Evolutionary conservation across 495 filamentous ascomycete genomes (phyloP).

Genomic region (Xylaria curta): DNA sequence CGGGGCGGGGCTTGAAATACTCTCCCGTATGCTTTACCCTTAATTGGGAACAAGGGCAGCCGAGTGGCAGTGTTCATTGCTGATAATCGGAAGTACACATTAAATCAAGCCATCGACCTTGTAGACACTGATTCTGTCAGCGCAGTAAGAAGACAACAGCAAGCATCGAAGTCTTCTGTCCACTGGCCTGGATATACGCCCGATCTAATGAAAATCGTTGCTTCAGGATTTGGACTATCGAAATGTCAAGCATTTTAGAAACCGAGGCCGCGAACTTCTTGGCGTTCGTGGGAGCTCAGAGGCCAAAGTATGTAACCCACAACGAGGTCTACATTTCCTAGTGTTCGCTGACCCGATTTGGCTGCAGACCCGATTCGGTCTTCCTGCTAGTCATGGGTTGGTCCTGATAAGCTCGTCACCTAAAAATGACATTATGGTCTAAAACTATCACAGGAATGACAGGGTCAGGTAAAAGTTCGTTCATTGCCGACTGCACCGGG

Average conservation of each 20-base stretch:
- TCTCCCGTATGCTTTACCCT: background rate
- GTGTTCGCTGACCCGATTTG: background rate
- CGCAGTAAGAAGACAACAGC: no score
- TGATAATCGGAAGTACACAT: no score
- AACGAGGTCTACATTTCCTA: background rate
- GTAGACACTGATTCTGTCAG: no score
- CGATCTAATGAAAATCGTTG: background rate
- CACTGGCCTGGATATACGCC: no score
- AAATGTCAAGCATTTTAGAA: conserved; percentile 5
- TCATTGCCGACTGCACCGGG: conserved; percentile 42
- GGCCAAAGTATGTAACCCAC: background rate
- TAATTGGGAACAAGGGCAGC: background rate
- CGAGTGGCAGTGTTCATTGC: background rate
- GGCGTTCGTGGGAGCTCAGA: conserved; percentile 4
- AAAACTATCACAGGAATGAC: conserved; percentile 50
- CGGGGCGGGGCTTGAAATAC: no score
- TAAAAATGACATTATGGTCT: background rate
- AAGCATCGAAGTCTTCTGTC: no score
- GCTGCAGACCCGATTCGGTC: conserved; percentile 6
- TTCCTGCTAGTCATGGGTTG: conserved; percentile 12
- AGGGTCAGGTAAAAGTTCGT: conserved; percentile 48
- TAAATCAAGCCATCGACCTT: no score
- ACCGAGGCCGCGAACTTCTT: conserved; percentile 2
- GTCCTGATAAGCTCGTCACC: background rate
- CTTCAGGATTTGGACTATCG: background rate